Percentiles rank a stretch among this genome's conserved stretches.
Conservation (phyloP, 352 stramenopile species). For the Saprolegnia diclina region DNA sequence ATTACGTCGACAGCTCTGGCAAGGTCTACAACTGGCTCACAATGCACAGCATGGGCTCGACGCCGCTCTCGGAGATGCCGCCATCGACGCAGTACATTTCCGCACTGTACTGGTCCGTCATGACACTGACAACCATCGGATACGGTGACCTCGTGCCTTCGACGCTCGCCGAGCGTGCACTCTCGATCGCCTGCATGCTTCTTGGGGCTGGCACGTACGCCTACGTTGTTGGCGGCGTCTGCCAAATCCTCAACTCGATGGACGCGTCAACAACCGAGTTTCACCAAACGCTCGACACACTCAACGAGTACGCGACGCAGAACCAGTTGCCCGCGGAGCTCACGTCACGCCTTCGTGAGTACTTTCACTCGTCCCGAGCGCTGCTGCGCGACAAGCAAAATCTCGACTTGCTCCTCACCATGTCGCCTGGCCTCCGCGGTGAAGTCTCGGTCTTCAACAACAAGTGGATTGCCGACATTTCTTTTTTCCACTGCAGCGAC, state of each 20-base stretch:
- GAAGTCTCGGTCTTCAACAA: slow-evolving; percentile 27
- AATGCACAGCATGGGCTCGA: slow-evolving; percentile 30
- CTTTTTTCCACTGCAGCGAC: slow-evolving; percentile 25
- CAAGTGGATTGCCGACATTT: slow-evolving; percentile 26
- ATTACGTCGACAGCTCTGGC: slow-evolving; percentile 53
- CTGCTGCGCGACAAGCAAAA: slow-evolving; percentile 19
- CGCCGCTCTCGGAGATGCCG: slow-evolving; percentile 31
- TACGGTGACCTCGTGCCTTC: slow-evolving; percentile 59
- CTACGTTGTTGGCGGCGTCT: slow-evolving; percentile 24
- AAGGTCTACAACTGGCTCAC: slow-evolving; percentile 62
- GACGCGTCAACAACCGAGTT: slow-evolving; percentile 23
- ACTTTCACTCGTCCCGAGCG: slow-evolving; percentile 20
- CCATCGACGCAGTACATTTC: slow-evolving; percentile 54
- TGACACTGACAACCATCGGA: slow-evolving; percentile 72
- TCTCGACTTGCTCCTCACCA: slow-evolving; percentile 24
- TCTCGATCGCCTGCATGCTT: slow-evolving; percentile 27
- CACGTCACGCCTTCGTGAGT: slow-evolving; percentile 25
- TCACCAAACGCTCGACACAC: slow-evolving; percentile 23
- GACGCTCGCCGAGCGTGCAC: slow-evolving; percentile 46
- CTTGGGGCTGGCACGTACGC: slow-evolving; percentile 23
- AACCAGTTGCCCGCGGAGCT: slow-evolving; percentile 24
- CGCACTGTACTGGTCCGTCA: slow-evolving; percentile 68
- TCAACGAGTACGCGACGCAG: slow-evolving; percentile 26
- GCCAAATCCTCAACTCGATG: slow-evolving; percentile 27
- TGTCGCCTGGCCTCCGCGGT: slow-evolving; percentile 24